Conservation (phyloP, 2,329 filamentous ascomycete species). For the Fusarium nurragi region DNA sequence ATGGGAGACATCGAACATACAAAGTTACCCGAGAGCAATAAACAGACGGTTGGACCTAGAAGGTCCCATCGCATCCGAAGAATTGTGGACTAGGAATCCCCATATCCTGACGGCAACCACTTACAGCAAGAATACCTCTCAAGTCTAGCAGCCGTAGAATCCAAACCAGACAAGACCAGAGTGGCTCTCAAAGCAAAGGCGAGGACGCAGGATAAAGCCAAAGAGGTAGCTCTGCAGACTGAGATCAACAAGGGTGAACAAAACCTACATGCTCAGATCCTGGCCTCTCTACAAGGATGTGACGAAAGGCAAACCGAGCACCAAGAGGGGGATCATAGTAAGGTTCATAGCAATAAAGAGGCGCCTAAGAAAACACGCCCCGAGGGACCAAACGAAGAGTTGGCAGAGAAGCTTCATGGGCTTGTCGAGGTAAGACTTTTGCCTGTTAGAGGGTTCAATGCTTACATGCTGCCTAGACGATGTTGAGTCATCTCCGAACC, state of each 20-base stretch:
- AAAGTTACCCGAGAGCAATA: neutral
- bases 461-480: conserved; percentile 36
- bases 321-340: neutral
- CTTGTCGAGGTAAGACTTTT: conserved; percentile 41
- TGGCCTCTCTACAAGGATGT: conserved; percentile 23
- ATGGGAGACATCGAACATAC: neutral
- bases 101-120: neutral
- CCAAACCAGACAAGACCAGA: neutral
- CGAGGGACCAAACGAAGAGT: conserved; percentile 6
- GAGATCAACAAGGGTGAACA: conserved; percentile 2
- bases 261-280: conserved; percentile 32
- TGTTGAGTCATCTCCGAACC: conserved; percentile 37
- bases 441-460: neutral
- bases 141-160: neutral
- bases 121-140: conserved; percentile 15
- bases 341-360: neutral
- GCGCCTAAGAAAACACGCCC: neutral
- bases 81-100: conserved; percentile 20
- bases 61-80: conserved; percentile 11
- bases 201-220: neutral
- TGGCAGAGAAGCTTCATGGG: conserved; percentile 33
- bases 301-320: neutral
- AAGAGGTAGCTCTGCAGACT: neutral
- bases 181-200: neutral
- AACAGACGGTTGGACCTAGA: conserved; percentile 7